A percentile compares a stretch with the other conserved stretches of the same genome.
These are phyloP conservation scores for Dovyalis caffra DNA, from an alignment of 345 rosid species.

Conservation along the genomic window DNA sequence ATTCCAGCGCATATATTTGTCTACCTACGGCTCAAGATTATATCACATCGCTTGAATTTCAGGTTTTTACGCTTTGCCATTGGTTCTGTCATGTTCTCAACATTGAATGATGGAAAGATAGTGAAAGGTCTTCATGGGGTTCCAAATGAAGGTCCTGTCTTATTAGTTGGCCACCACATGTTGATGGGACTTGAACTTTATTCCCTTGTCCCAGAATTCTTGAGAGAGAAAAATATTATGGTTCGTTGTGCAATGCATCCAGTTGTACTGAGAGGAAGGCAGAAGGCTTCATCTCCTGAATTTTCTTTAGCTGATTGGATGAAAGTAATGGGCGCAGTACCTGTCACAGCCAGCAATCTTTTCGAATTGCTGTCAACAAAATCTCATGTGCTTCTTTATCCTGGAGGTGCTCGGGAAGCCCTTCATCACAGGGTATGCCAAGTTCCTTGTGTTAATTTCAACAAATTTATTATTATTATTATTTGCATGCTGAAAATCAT, in stretches of 20 bases:
- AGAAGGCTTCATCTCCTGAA: conserved; percentile 13
- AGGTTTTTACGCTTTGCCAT: conserved; percentile 43
- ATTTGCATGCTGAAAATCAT: background rate
- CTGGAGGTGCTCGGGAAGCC: conserved; percentile 86
- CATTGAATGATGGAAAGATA: conserved; percentile 64
- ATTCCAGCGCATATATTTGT: background rate
- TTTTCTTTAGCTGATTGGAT: conserved; percentile 52
- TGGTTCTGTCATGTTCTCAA: conserved; percentile 61
- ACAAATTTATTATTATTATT: background rate
- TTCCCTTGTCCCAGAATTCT: conserved; percentile 53
- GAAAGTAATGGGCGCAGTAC: conserved; percentile 70
- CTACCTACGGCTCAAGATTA: conserved; percentile 2
- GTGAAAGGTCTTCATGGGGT: conserved; percentile 77
- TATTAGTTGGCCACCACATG: conserved; percentile 81
- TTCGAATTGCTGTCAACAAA: conserved; percentile 59
- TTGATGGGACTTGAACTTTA: conserved; percentile 61
- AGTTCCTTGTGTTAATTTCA: background rate
- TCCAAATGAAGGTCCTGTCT: conserved; percentile 78
- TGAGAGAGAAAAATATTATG: conserved; percentile 58
- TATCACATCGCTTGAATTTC: conserved; percentile 20
- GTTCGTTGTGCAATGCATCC: conserved; percentile 71
- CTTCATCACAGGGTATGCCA: conserved; percentile 64
- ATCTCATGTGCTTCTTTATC: conserved; percentile 78
- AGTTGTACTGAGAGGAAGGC: conserved; percentile 27
- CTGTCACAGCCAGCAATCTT: conserved; percentile 59